Conservation (phyloP, 2,329 filamentous ascomycete species). For the Trichoderma sp. region DNA sequence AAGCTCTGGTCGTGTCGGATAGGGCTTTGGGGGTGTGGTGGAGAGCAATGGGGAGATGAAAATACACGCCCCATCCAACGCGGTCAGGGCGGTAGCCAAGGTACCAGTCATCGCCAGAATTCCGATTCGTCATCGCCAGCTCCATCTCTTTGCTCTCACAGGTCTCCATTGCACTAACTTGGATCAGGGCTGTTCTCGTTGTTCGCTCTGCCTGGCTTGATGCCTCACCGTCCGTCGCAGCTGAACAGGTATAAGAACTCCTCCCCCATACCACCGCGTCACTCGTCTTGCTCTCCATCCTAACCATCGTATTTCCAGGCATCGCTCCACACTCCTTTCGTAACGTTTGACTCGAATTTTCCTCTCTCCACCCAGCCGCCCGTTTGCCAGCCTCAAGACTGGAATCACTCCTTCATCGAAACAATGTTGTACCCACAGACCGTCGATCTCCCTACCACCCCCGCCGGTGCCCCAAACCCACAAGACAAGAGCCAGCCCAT, state of each 20-base stretch:
- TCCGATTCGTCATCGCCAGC: neutral
- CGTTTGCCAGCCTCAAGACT: neutral
- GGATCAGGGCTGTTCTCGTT: neutral
- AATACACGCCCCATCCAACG: neutral
- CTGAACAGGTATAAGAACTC: neutral
- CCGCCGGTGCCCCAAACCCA: neutral
- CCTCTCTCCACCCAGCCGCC: neutral
- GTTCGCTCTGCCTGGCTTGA: neutral
- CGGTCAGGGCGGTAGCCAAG: neutral
- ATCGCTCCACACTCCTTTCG: neutral
- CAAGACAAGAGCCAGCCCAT: neutral
- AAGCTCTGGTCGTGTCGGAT: neutral
- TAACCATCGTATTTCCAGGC: neutral
- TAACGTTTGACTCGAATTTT: neutral
- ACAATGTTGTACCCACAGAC: neutral
- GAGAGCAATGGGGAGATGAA: neutral
- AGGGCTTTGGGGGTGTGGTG: neutral
- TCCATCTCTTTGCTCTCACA: neutral
- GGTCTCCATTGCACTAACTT: neutral
- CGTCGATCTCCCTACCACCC: neutral
- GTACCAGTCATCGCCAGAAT: neutral
- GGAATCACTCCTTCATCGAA: neutral
- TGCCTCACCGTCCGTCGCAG: neutral
- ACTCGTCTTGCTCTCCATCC: neutral
- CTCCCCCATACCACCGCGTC: neutral